Evolutionary conservation across 23 red algal species (phyloP).

Genomic region (Pyropia yezoensis): DNA sequence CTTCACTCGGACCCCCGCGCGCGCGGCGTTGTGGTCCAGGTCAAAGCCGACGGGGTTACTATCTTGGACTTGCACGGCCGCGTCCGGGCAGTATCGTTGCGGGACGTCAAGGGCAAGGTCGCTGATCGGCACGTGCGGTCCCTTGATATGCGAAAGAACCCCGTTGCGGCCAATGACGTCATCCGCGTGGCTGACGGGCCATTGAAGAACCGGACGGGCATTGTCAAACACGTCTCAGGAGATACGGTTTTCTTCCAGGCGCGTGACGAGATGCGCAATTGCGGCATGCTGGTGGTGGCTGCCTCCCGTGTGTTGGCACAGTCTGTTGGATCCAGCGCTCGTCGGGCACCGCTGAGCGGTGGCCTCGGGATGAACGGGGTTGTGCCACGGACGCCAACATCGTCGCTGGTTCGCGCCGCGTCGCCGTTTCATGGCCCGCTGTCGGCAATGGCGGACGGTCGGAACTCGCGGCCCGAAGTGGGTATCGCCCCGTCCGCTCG

Average conservation of each 20-base stretch:
- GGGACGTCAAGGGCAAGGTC: conserved; percentile 55
- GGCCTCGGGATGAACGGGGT: too few species aligned
- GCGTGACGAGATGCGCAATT: conserved; percentile 71
- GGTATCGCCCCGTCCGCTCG: conserved; percentile 5
- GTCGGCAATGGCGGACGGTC: conserved; percentile 25
- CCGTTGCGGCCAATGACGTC: conserved; percentile 54
- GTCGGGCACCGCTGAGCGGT: too few species aligned
- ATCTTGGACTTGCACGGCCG: conserved; percentile 52
- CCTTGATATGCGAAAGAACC: conserved; percentile 63
- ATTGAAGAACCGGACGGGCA: conserved; percentile 55
- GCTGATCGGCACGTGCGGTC: conserved; percentile 18
- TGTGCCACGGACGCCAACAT: too few species aligned
- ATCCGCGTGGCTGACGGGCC: conserved; percentile 77
- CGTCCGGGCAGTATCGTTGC: conserved; percentile 30
- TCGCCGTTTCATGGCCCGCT: conserved; percentile 32
- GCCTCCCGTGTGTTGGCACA: neutral
- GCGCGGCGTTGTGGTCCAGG: conserved; percentile 69
- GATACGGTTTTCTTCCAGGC: conserved; percentile 73
- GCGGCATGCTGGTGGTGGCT: conserved; percentile 59
- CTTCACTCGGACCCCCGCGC: conserved; percentile 49
- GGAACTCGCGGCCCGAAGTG: conserved; percentile 9
- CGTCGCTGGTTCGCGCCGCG: neutral
- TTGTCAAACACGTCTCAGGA: conserved; percentile 64
- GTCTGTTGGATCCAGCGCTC: too few species aligned
- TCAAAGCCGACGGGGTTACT: conserved; percentile 46